These are phyloP conservation scores for Paxillus ammoniavirescens DNA, from an alignment of 768 basidiomycete species.

Conservation along the genomic window DNA sequence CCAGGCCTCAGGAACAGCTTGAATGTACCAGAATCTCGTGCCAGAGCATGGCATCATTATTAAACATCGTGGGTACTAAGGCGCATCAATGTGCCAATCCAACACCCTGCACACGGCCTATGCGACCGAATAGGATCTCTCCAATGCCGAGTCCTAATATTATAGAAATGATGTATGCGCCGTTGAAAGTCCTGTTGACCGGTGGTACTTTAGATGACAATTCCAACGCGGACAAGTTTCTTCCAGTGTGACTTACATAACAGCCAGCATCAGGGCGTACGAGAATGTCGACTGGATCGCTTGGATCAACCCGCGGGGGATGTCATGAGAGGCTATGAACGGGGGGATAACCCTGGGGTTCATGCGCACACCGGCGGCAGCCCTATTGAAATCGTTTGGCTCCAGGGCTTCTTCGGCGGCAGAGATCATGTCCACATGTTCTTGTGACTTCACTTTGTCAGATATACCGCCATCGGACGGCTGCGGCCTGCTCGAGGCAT, in stretches of 20 bases:
- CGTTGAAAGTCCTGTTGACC: slow-evolving; percentile 74
- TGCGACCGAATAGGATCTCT: slow-evolving; percentile 68
- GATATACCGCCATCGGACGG: not conserved
- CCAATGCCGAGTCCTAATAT: slow-evolving; percentile 71
- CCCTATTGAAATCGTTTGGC: not conserved
- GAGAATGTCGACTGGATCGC: slow-evolving; percentile 59
- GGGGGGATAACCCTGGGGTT: slow-evolving; percentile 48
- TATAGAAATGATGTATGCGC: slow-evolving; percentile 71
- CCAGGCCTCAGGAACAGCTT: not conserved
- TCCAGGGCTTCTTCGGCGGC: slow-evolving; percentile 6
- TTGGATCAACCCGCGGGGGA: slow-evolving; percentile 66
- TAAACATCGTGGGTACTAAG: not conserved
- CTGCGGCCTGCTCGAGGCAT: not conserved
- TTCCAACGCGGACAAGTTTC: not conserved
- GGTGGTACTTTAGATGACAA: slow-evolving; percentile 6
- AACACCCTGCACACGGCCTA: slow-evolving; percentile 27
- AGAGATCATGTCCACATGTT: slow-evolving; percentile 2
- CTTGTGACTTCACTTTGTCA: not conserved
- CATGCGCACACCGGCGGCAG: slow-evolving; percentile 8
- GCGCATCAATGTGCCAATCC: not conserved
- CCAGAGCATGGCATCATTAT: not conserved
- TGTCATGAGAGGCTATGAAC: slow-evolving; percentile 66
- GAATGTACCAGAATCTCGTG: not conserved
- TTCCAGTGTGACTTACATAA: slow-evolving; percentile 59
- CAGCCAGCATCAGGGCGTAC: slow-evolving; percentile 76